Conservation (phyloP, 2,329 filamentous ascomycete species). For the Ophiostoma sp. region DNA sequence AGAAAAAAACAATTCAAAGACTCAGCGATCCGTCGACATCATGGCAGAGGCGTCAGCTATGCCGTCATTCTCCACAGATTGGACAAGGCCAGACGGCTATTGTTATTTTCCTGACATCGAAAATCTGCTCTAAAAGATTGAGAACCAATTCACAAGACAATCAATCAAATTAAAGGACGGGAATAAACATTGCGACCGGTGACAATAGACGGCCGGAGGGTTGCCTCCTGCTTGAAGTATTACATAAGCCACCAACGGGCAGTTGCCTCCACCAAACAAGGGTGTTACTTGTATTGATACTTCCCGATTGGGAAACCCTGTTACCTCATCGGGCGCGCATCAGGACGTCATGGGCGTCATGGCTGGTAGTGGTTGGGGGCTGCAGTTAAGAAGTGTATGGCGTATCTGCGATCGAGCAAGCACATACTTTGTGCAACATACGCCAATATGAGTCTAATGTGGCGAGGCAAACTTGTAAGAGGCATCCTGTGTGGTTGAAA, state of each 20-base stretch:
- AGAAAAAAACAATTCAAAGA: not conserved
- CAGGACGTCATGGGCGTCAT: not conserved
- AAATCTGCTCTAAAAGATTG: not conserved
- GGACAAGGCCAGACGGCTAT: not conserved
- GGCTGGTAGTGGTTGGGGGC: not conserved
- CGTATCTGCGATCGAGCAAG: not conserved
- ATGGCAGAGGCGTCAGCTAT: not conserved
- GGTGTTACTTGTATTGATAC: not conserved
- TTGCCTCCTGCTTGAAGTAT: not conserved
- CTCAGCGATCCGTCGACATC: not conserved
- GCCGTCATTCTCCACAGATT: slow-evolving; percentile 3
- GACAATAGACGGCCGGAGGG: not conserved
- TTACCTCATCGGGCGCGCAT: slow-evolving; percentile 6
- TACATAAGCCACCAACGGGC: slow-evolving; percentile 1
- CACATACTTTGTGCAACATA: not conserved
- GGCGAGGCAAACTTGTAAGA: not conserved
- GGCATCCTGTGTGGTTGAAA: not conserved
- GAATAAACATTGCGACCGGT: not conserved
- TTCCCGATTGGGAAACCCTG: not conserved
- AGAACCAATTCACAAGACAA: not conserved
- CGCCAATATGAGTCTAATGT: not conserved
- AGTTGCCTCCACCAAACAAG: slow-evolving; percentile 4
- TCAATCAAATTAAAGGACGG: not conserved
- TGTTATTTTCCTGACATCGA: not conserved
- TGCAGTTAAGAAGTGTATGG: not conserved